phyloP scores from a whole-genome alignment of 345 rosid species.

The Eucalyptus viminalis region DNA sequence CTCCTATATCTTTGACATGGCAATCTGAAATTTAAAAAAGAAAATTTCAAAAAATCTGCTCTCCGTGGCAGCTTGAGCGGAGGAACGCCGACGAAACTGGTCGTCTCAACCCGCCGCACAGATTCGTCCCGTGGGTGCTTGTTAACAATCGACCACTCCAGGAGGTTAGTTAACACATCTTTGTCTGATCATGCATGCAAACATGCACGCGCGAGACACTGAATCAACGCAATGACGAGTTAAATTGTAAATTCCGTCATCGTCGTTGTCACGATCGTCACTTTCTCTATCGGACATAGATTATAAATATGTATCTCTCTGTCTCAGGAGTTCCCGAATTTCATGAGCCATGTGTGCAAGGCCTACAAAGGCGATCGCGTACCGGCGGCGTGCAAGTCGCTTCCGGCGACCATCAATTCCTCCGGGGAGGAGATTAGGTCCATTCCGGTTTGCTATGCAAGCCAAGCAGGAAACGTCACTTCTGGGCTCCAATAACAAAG shows the following conservation, averaged over 20 bases:
- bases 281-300: background rate
- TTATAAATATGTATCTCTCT: background rate
- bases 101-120: conserved; percentile 21
- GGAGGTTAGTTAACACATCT: background rate
- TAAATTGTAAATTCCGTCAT: background rate
- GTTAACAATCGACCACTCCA: conserved; percentile 16
- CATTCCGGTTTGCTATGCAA: conserved; percentile 1
- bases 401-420: background rate
- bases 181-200: background rate
- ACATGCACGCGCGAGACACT: background rate
- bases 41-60: background rate
- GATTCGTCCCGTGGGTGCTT: conserved; percentile 37
- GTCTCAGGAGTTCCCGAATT: conserved; percentile 14
- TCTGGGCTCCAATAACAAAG: background rate
- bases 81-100: conserved; percentile 20
- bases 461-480: background rate
- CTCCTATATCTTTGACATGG: background rate
- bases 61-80: conserved; percentile 6
- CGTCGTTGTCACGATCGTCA: background rate
- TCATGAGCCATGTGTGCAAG: conserved; percentile 9
- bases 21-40: background rate
- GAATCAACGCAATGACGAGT: background rate
- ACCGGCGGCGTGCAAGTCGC: conserved; percentile 9
- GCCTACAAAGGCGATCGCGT: conserved; percentile 9
- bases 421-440: background rate